Base-by-base conservation (phyloP, 805 yeast genomes). In the Barnettozyma vustinii region DNA sequence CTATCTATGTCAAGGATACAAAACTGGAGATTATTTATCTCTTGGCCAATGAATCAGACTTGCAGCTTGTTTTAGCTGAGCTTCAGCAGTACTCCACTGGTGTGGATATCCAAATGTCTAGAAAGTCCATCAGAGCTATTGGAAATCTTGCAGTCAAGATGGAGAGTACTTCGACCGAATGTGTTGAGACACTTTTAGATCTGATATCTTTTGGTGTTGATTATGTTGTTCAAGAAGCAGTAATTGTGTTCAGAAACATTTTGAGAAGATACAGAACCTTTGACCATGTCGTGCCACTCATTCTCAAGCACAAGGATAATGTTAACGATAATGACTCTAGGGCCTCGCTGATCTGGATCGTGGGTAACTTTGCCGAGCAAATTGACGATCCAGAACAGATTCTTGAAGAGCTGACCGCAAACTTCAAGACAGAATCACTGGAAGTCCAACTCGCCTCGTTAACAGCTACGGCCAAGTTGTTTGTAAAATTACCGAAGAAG, bases 101-200 rank as follows among this genome's bases (percentile, higher is more conserved):
- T 58, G 82, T 87, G 13, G 97, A 91, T 64, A 77, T 83, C 21
- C 84, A 85, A 50, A 88, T 90, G 84, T 87, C 91, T 1, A 72
- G 96, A 48, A 87, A 89, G 59, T 90, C 97, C 0, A 81, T 92
- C 3, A 70, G 96, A 51, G 96, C 96, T 0, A 81, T 92, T 52
- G 97, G 97, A 2, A 87, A 90, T 59, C 69, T 92, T 19, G 96
- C 97, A 0, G 81, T 90, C 25, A 88, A 87, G 59, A 66, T 89
- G 15, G 81, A 80, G 23, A 64, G 64, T 9, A 80, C 87, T 0
- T 82, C 91, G 0, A 68, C 72, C 5, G 72, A 72, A 21, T 87
- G 96, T 64, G 84, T 87, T 4, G 75, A 76, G 6, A 77, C 81
- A 1, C 64, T 91, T 8, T 58, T 78, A 35, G 82, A 76, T 27